A percentile compares a stretch with the other conserved stretches of the same genome.
Evolutionary conservation across 805 yeast species (phyloP).

Genomic region (Myxozyma vanderwaltii): DNA sequence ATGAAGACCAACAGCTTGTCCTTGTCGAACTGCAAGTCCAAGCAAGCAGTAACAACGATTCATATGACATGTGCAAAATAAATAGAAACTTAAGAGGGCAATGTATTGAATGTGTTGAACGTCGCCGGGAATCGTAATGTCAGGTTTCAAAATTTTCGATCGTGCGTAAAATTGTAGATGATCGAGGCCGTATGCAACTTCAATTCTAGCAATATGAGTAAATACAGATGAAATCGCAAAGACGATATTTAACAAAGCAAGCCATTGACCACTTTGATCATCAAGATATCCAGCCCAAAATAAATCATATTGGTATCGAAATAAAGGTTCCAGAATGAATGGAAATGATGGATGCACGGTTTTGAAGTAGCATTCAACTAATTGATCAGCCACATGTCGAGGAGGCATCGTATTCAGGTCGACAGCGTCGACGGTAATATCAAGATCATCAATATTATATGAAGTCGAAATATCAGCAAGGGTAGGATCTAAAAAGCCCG

Average conservation of each 20-base stretch:
- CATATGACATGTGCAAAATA: constrained; percentile 19
- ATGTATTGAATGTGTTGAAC: constrained; percentile 25
- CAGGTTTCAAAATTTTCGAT: constrained; percentile 22
- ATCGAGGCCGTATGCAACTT: constrained; percentile 14
- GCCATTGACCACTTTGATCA: constrained; percentile 23
- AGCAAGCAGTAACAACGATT: constrained; percentile 23
- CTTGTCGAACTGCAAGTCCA: constrained; percentile 25
- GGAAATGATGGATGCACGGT: constrained; percentile 30
- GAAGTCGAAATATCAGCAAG: constrained; percentile 14
- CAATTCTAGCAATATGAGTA: constrained; percentile 1
- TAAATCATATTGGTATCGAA: constrained; percentile 21
- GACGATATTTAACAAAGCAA: constrained; percentile 20
- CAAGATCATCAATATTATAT: constrained; percentile 26
- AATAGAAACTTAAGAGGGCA: constrained; percentile 20
- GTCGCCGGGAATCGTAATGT: constrained; percentile 22
- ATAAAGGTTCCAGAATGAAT: constrained; percentile 25
- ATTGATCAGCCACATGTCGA: constrained; percentile 15
- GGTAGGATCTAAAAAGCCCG: constrained; percentile 3
- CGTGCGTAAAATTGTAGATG: constrained; percentile 26
- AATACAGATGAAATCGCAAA: constrained; percentile 21
- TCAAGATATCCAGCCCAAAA: constrained; percentile 25
- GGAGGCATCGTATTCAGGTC: constrained; percentile 22
- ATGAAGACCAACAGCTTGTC: constrained; percentile 27
- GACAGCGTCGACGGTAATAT: constrained; percentile 15
- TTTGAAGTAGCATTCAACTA: constrained; percentile 20